A percentile compares a stretch with the other conserved stretches of the same genome.
phyloP scores from a whole-genome alignment of 2,329 filamentous ascomycete species.

The Pyrenophora teres region DNA sequence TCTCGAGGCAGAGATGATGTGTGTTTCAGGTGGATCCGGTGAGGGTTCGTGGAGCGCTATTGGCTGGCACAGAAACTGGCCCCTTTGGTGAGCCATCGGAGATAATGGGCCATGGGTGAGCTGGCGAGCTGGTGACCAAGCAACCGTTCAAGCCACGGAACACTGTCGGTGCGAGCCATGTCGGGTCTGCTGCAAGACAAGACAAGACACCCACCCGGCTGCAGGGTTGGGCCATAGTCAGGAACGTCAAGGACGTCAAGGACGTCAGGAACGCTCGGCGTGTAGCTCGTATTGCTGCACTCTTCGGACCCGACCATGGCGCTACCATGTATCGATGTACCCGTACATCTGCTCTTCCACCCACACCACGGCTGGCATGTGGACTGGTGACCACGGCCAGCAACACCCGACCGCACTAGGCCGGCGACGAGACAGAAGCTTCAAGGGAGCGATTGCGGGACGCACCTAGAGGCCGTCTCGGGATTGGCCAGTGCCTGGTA shows the following conservation, averaged over 20 bases:
- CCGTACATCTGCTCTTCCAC: not conserved
- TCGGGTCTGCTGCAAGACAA: constrained; percentile 16
- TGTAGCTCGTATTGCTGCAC: constrained; percentile 4
- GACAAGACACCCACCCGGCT: not conserved
- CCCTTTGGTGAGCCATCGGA: constrained; percentile 22
- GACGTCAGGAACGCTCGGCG: constrained; percentile 2
- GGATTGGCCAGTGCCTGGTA: constrained; percentile 33
- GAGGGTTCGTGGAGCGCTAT: constrained; percentile 17
- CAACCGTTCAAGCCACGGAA: constrained; percentile 34
- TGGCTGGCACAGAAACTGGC: constrained; percentile 24
- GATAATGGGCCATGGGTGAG: constrained; percentile 33
- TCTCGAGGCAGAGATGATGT: constrained; percentile 13
- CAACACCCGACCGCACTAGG: constrained; percentile 5
- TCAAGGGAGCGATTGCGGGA: constrained; percentile 33
- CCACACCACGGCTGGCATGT: not conserved
- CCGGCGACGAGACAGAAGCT: constrained; percentile 20
- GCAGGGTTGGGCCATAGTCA: constrained; percentile 24
- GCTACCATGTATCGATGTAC: not conserved
- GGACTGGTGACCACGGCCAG: constrained; percentile 9
- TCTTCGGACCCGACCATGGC: constrained; percentile 2
- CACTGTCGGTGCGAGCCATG: constrained; percentile 25
- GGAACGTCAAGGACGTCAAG: constrained; percentile 12
- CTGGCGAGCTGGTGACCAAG: constrained; percentile 40
- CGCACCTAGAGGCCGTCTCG: constrained; percentile 37
- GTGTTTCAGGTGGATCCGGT: constrained; percentile 24